These are phyloP conservation scores for Vitis hybrid DNA, from an alignment of 177 flowering plant species.

Conservation along the genomic window DNA sequence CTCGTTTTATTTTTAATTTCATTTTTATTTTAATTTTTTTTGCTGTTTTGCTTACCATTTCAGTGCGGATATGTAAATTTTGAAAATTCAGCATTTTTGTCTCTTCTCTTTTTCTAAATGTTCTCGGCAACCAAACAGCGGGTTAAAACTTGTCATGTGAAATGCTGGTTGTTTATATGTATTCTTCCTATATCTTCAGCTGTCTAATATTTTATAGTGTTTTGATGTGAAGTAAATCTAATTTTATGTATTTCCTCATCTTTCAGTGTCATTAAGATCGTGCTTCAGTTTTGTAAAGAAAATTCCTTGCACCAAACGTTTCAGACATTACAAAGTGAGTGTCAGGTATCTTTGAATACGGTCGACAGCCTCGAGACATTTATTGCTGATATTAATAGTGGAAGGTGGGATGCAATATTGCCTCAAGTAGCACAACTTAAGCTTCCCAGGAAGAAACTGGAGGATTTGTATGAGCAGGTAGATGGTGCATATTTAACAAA, in stretches of 20 bases:
- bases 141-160: neutral
- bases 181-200: too few species aligned
- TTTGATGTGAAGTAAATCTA: conserved; percentile 1
- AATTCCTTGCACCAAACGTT: conserved; percentile 93
- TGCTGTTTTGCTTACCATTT: neutral
- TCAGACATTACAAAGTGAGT: conserved; percentile 88
- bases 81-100: neutral
- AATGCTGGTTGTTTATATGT: too few species aligned
- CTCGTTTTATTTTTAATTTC: neutral
- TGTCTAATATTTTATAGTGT: neutral
- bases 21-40: too few species aligned
- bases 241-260: neutral
- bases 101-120: neutral
- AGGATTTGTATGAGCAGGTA: conserved; percentile 98
- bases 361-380: conserved; percentile 96
- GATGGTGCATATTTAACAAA: neutral
- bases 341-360: conserved; percentile 96
- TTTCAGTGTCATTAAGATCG: conserved; percentile 94
- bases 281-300: conserved; percentile 98
- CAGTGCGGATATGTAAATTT: neutral
- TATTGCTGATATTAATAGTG: conserved; percentile 88
- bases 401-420: conserved; percentile 95
- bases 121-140: neutral
- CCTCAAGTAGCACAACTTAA: conserved; percentile 97
- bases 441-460: conserved; percentile 92